Evolutionary conservation across 495 filamentous ascomycete genomes (phyloP).

Genomic region (Penicilliopsis zonata): DNA sequence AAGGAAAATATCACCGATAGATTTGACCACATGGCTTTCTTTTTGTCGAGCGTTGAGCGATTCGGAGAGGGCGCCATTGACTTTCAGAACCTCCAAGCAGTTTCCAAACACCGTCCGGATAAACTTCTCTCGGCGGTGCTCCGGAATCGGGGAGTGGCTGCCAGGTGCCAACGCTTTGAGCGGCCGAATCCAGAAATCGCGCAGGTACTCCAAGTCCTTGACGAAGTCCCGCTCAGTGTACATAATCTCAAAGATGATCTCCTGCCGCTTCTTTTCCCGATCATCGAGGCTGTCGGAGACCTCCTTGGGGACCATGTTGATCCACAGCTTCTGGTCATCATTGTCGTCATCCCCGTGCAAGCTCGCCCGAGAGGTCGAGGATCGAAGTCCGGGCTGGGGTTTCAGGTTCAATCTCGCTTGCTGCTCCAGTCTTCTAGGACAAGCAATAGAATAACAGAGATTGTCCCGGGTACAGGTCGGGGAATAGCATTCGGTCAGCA

Average conservation of each 20-base stretch:
- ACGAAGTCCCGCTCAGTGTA: conserved; percentile 99
- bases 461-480: conserved; percentile 92
- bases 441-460: conserved; percentile 97
- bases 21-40: conserved; percentile 73
- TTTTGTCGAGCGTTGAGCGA: conserved; percentile 83
- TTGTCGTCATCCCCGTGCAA: conserved; percentile 76
- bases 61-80: conserved; percentile 80
- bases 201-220: conserved; percentile 94
- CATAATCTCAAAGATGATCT: conserved; percentile 96
- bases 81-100: conserved; percentile 83
- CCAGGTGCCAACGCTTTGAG: conserved; percentile 54
- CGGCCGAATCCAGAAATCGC: conserved; percentile 98
- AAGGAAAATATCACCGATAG: conserved; percentile 89
- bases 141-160: conserved; percentile 73
- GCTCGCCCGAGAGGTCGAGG: conserved; percentile 68
- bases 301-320: conserved; percentile 95
- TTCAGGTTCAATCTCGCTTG: conserved; percentile 88
- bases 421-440: conserved; percentile 87
- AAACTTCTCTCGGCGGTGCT: conserved; percentile 76
- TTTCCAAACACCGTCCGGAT: conserved; percentile 94
- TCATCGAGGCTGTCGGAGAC: conserved; percentile 80
- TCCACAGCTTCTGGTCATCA: conserved; percentile 98
- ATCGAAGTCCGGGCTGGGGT: conserved; percentile 73
- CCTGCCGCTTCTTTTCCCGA: conserved; percentile 91
- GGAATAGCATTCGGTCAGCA: conserved; percentile 95